Base-by-base conservation (phyloP, 2,329 filamentous ascomycete genomes). In the Neofusicoccum parvum region DNA sequence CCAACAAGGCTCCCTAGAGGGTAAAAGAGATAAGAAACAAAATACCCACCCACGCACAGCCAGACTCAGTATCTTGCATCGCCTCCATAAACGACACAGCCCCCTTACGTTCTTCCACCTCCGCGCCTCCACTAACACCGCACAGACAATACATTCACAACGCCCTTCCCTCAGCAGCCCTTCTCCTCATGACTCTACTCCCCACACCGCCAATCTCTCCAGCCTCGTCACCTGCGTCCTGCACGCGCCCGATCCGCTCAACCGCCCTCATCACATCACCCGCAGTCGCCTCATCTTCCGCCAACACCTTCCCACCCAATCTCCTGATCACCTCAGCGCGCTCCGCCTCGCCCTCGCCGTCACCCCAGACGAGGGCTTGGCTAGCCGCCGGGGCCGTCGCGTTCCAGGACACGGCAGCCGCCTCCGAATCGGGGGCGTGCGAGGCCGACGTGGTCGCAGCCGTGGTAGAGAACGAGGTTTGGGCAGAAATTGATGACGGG, bases 341-440 rank as follows among this genome's bases (percentile, higher is more conserved):
- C 53, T 74, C 74, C 50, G 72, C 74, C 60, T 74, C 72, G 41
- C 70, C 73, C 9, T 73, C 75, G 3, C 73, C 73, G n/a, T 74
- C 75, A 58, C 79, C 77, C 73, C 77, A 80, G 32, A 67, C 53
- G 34, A 79, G 63, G 43, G 74, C 71, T 65, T 80, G 78, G 41
- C 73, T 76, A 1, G 78, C 73, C 63, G 12, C 56, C 27, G 49
- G 45, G 32, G 12, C 63, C 7, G 43, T 23, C 4, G 32, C 17
- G 36, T 54, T 65, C 53, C 64, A 58, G 15, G 32, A 32, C 11
- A 15, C 36, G 12, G 39, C 27, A 15, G 15, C 37, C 32, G 14
- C 48, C 10, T 46, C 39, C 3, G 5, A 36, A 32, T 41, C 49
- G 12, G 23, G 10, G 15, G 49, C 50, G 12, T 23, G 32, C 5